phyloP scores from a whole-genome alignment of 139 green algal genomes.

The Tetradesmus obliquus region DNA sequence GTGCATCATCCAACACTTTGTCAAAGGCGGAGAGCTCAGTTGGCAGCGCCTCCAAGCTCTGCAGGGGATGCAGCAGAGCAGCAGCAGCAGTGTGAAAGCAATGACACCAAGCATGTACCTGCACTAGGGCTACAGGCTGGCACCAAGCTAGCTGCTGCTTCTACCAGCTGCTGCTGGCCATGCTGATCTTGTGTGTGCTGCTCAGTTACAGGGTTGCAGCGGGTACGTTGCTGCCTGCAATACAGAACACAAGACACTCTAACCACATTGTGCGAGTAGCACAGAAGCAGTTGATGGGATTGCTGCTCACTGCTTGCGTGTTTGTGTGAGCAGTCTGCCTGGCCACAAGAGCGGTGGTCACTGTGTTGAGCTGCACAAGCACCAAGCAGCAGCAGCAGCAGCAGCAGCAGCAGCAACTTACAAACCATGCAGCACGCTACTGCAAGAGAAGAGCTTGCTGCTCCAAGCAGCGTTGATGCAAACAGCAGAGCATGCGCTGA shows the following conservation, averaged over 20 bases:
- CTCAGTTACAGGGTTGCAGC: too few relatives aligned
- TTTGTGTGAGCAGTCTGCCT: background rate
- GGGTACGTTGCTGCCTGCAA: too few relatives aligned
- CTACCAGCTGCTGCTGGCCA: too few relatives aligned
- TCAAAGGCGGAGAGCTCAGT: constrained; percentile 24
- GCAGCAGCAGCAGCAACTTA: background rate
- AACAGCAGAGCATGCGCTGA: background rate
- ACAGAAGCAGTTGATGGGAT: background rate
- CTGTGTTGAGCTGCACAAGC: background rate
- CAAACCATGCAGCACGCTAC: too few relatives aligned
- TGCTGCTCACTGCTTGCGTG: background rate
- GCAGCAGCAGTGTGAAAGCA: background rate
- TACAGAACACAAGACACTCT: too few relatives aligned
- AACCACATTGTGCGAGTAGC: too few relatives aligned
- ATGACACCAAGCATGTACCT: too few relatives aligned
- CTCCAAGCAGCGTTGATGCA: too few relatives aligned
- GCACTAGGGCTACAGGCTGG: too few relatives aligned
- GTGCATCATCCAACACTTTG: constrained; percentile 18
- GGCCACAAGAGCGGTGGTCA: background rate
- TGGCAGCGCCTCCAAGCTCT: constrained; percentile 32
- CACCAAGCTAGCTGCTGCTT: too few relatives aligned
- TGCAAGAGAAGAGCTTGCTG: background rate
- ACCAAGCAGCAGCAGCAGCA: background rate
- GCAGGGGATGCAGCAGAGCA: background rate
- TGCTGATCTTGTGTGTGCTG: too few relatives aligned